Evolutionary conservation across 768 basidiomycete genomes (phyloP).

Genomic region (Cubamyces lactineus): DNA sequence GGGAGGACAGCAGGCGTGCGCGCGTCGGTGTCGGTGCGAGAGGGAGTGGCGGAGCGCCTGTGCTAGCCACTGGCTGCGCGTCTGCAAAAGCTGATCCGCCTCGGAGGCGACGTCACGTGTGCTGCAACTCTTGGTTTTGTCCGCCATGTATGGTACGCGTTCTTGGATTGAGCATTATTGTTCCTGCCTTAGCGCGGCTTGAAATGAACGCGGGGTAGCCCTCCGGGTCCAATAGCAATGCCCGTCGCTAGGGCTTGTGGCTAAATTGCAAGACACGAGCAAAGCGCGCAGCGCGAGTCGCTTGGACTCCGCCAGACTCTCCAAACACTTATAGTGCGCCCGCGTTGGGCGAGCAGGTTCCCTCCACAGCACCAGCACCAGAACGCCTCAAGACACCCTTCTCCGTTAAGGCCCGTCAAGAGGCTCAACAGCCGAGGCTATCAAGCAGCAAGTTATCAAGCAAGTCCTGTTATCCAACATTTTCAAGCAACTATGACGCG

Average conservation of each 20-base stretch:
- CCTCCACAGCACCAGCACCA: neutral
- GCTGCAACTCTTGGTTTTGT: constrained; percentile 7
- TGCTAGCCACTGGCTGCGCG: no score
- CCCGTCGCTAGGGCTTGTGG: neutral
- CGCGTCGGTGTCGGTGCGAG: neutral
- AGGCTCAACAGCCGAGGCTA: constrained; percentile 16
- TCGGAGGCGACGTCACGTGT: constrained; percentile 14
- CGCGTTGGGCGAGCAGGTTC: neutral
- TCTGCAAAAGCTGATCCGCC: constrained; percentile 3
- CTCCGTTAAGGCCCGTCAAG: constrained; percentile 6
- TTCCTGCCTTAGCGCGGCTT: neutral
- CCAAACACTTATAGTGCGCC: neutral
- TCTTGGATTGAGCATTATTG: constrained; percentile 4
- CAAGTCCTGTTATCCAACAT: neutral
- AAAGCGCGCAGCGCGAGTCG: constrained; percentile 10
- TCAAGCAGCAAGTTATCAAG: neutral
- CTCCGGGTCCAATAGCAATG: neutral
- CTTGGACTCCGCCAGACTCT: constrained; percentile 2
- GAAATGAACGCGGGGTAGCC: neutral
- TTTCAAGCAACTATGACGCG: constrained; percentile 15
- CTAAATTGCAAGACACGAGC: neutral
- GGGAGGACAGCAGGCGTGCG: neutral
- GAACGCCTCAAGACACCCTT: constrained; percentile 8
- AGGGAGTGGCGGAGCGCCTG: constrained; percentile 8
- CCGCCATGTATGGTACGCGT: constrained; percentile 15